Evolutionary conservation across 352 stramenopile species (phyloP).

Genomic region (Globisporangium heterothallicum): DNA sequence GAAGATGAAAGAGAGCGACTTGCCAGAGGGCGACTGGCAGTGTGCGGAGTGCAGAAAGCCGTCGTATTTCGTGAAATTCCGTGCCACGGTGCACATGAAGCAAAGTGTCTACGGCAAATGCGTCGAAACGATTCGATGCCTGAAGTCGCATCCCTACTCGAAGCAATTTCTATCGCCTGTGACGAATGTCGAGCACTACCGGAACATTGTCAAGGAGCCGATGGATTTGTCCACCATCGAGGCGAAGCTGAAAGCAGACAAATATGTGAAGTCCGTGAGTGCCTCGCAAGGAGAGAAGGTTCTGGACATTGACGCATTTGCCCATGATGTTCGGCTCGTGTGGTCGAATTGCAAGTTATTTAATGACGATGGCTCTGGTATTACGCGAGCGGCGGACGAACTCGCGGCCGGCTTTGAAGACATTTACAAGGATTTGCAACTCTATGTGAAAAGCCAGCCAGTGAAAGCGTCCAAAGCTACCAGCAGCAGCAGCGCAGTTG

Average conservation of each 20-base stretch:
- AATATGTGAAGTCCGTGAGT: constrained; percentile 34
- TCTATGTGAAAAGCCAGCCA: constrained; percentile 16
- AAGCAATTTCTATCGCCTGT: constrained; percentile 75
- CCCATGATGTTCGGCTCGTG: constrained; percentile 72
- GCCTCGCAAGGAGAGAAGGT: constrained; percentile 24
- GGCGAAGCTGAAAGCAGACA: constrained; percentile 50
- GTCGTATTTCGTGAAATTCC: constrained; percentile 58
- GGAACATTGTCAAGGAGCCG: constrained; percentile 67
- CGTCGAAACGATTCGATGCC: constrained; percentile 57
- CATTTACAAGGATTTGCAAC: constrained; percentile 41
- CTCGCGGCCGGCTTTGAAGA: constrained; percentile 61
- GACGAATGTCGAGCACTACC: constrained; percentile 72
- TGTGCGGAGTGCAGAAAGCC: constrained; percentile 70
- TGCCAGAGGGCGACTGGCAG: constrained; percentile 80
- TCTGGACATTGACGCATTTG: constrained; percentile 49
- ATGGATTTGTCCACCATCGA: constrained; percentile 79
- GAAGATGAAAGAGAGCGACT: constrained; percentile 58
- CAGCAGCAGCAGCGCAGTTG: constrained; percentile 1
- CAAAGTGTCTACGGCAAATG: constrained; percentile 58
- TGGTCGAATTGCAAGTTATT: constrained; percentile 84
- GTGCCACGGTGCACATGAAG: constrained; percentile 35
- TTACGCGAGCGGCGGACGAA: constrained; percentile 64
- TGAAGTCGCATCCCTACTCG: constrained; percentile 72
- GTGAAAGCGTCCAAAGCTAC: not conserved
- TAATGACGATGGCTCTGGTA: constrained; percentile 79